phyloP scores from a whole-genome alignment of 2,329 filamentous ascomycete species.

The Botrytis medusae region DNA sequence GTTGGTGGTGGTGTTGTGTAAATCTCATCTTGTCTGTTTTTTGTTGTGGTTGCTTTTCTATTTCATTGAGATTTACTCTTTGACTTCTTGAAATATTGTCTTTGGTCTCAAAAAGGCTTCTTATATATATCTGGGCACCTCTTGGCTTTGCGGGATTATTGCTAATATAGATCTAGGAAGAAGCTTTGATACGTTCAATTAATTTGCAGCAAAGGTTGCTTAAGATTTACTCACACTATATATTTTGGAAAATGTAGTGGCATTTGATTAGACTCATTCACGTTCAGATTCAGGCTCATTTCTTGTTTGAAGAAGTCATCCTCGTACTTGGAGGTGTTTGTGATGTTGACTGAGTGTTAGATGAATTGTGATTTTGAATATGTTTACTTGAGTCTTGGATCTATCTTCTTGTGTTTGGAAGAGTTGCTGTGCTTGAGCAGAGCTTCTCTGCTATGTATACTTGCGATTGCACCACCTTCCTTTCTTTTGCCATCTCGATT shows the following conservation, averaged over 20 bases:
- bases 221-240: fast-evolving
- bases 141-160: neutral
- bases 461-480: no score
- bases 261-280: no score
- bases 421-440: neutral
- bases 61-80: neutral
- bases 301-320: no score
- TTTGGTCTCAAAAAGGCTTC: neutral
- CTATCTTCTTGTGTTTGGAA: neutral
- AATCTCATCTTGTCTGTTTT: neutral
- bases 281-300: neutral
- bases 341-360: neutral
- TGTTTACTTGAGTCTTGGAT: neutral
- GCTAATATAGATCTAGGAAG: no score
- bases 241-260: no score
- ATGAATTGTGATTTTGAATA: neutral
- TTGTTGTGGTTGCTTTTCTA: neutral
- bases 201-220: no score
- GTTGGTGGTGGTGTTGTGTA: neutral
- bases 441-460: fast-evolving
- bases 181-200: neutral
- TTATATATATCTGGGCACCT: neutral
- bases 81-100: neutral
- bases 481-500: neutral
- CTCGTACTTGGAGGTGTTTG: neutral